A percentile compares a stretch with the other conserved stretches of the same genome.
Conservation (phyloP, 805 yeast genomes). For the Jamesozyma jinghongensis region DNA sequence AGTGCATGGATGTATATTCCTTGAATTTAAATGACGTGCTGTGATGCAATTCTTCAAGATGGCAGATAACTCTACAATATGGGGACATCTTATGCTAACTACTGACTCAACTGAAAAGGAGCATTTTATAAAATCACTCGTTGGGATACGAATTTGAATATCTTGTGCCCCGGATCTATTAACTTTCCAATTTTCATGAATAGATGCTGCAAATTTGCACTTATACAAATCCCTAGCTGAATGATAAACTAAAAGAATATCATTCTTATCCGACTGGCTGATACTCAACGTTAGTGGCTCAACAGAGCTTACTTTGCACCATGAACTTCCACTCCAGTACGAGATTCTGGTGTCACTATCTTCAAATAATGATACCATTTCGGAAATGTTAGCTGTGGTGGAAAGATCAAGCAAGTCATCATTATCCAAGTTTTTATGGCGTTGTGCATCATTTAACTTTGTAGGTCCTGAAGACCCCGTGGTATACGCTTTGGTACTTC, state of each 20-base stretch:
- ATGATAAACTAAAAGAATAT: conserved; percentile 9
- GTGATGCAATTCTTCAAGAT: conserved; percentile 16
- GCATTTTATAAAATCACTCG: conserved; percentile 6
- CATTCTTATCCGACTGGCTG: conserved; percentile 1
- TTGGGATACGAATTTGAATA: conserved; percentile 17
- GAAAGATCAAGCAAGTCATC: too few species aligned
- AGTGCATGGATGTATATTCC: too few species aligned
- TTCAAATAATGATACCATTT: conserved; percentile 8
- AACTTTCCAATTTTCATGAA: conserved; percentile 15
- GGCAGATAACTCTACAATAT: conserved; percentile 12
- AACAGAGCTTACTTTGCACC: conserved; percentile 11
- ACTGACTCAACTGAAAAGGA: conserved; percentile 4
- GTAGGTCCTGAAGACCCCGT: too few species aligned
- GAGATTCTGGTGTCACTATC: conserved; percentile 11
- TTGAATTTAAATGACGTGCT: conserved; percentile 1
- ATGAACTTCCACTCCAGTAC: conserved; percentile 14
- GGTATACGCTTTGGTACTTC: too few species aligned
- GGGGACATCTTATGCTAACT: conserved; percentile 15
- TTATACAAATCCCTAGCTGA: conserved; percentile 5
- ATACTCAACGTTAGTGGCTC: conserved; percentile 7
- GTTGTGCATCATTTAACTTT: too few species aligned
- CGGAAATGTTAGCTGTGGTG: background rate
- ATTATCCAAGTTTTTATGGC: too few species aligned
- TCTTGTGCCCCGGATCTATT: conserved; percentile 23
- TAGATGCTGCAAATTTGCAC: conserved; percentile 10